A percentile compares a stretch with the other conserved stretches of the same genome.
phyloP scores from a whole-genome alignment of 1,284 basidiomycete genomes.

The Boletus austroedulis region DNA sequence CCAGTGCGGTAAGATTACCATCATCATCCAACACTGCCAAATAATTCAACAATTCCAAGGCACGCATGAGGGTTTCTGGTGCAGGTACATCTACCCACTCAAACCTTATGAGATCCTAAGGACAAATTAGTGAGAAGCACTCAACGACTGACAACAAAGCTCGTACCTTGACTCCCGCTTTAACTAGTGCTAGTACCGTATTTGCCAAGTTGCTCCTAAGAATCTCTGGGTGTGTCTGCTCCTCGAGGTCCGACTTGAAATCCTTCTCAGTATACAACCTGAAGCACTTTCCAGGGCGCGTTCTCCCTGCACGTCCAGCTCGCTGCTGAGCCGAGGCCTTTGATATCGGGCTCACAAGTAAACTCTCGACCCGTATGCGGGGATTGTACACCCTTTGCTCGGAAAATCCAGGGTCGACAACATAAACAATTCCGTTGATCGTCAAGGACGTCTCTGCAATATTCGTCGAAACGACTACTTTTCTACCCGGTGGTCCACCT shows the following conservation, averaged over 20 bases:
- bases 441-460: conserved; percentile 98
- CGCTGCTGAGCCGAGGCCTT: conserved; percentile 96
- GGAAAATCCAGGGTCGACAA: conserved; percentile 96
- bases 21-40: conserved; percentile 93
- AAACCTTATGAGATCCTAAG: conserved; percentile 82
- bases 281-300: conserved; percentile 96
- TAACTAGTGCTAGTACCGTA: conserved; percentile 91
- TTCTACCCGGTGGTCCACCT: conserved; percentile 83
- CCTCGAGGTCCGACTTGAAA: conserved; percentile 93
- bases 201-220: conserved; percentile 90
- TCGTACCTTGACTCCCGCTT: conserved; percentile 78
- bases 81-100: conserved; percentile 98
- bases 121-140: not conserved
- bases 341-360: conserved; percentile 93
- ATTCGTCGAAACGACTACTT: conserved; percentile 95
- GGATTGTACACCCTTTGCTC: conserved; percentile 99
- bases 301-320: conserved; percentile 94
- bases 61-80: conserved; percentile 97
- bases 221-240: conserved; percentile 97
- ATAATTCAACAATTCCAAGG: conserved; percentile 92
- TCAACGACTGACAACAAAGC: conserved; percentile 5
- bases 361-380: conserved; percentile 91
- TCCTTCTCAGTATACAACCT: conserved; percentile 96
- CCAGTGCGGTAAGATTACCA: conserved; percentile 85
- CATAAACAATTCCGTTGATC: conserved; percentile 98